A percentile compares a stretch with the other conserved stretches of the same genome.
phyloP scores from a whole-genome alignment of 2,329 filamentous ascomycete genomes.

The Exophiala sp. region DNA sequence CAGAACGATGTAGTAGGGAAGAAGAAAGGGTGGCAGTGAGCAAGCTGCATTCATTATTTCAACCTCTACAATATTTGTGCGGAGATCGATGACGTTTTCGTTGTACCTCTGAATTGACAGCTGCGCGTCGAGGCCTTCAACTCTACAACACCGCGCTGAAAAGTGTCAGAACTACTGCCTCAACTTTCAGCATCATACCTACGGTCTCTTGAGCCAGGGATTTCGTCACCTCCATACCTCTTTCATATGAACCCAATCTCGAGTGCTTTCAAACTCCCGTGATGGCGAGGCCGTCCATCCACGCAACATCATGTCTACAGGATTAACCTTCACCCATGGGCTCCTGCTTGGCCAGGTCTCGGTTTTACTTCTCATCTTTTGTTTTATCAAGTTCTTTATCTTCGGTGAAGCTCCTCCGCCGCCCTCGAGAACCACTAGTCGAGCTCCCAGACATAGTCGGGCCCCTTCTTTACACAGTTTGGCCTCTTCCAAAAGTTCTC shows the following conservation, averaged over 20 bases:
- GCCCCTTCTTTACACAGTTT: constrained; percentile 56
- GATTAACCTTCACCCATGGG: constrained; percentile 53
- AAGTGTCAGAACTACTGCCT: too few species aligned
- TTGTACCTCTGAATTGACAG: too few species aligned
- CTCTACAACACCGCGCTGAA: too few species aligned
- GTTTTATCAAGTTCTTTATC: constrained; percentile 99
- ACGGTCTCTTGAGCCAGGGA: too few species aligned
- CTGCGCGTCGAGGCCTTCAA: too few species aligned
- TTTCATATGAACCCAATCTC: not conserved
- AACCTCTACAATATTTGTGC: too few species aligned
- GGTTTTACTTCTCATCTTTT: constrained; percentile 81
- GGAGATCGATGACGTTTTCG: too few species aligned
- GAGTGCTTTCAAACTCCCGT: not conserved
- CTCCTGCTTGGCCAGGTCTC: constrained; percentile 90
- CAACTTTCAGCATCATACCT: too few species aligned
- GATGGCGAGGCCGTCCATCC: not conserved
- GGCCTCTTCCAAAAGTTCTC: constrained; percentile 37
- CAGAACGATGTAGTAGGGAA: too few species aligned
- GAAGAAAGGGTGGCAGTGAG: too few species aligned
- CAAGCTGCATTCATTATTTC: too few species aligned
- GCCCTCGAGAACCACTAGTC: constrained; percentile 64
- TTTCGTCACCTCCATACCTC: too few species aligned
- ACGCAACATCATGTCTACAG: constrained; percentile 5
- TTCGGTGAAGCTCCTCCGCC: constrained; percentile 87
- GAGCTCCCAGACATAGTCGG: constrained; percentile 69